Base-by-base conservation (phyloP, 352 stramenopile genomes). In the Phytopythium chamaehyphon region DNA sequence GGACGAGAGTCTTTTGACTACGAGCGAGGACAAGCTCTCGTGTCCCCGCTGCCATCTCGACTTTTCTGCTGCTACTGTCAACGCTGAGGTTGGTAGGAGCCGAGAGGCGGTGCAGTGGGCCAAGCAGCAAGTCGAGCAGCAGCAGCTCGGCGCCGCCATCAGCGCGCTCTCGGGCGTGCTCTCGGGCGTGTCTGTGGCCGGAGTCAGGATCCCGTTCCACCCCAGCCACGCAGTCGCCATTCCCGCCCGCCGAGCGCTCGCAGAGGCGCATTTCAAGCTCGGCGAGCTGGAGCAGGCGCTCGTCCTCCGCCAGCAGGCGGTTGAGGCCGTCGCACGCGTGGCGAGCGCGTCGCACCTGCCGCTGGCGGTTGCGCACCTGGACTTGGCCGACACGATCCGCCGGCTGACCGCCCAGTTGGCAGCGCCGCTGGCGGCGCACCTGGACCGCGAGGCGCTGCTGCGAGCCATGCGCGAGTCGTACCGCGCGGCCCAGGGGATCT, bases 201-300 rank as follows among this genome's bases (percentile, higher is more conserved):
- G 55, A 0, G 51, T 59, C 31, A 26, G 59, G 48, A 23, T 77
- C 0, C 56, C 54, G 39, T 69, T 83, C 45, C 60, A 71, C 37
- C 33, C 31, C 8, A 68, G 66, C 39, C 66, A 83, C 37, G 37
- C 46, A 3, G 47, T 80, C 7, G 52, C 58, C 6, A 77, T 75
- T 40, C 55, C 60, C n/a, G 43, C 63, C 28, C 35, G 54, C 7
- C 57, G 66, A 1, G 31, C 67, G 19, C 59, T 78, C 11, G 59
- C 66, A 1, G 63, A 83, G n/a, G 71, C 66, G 1, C 53, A 68
- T 10, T 54, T 66, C 43, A 83, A 83, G 54, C 15, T 71, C 15
- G 65, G 66, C n/a, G 56, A 73, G 51, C 26, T 76, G 38, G 47
- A 64, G 24, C 28, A 50, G 24, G 61, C 55, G 3, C 78, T 76